A percentile compares a stretch with the other conserved stretches of the same genome.
These are phyloP conservation scores for Ceratobasidium sp. DNA, from an alignment of 1,284 basidiomycete genomes.

Conservation along the genomic window DNA sequence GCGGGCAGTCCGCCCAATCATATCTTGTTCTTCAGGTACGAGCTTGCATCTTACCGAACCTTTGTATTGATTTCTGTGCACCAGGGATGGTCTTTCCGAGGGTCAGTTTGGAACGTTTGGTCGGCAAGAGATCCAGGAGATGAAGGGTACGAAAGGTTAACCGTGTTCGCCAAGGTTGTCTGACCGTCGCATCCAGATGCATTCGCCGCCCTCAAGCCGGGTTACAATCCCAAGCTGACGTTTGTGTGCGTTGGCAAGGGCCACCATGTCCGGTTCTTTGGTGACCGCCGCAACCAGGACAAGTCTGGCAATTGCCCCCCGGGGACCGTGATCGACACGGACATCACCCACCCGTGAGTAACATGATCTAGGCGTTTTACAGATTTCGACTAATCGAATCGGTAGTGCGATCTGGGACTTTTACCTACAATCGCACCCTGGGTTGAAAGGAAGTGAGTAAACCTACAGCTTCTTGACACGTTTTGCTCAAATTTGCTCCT, in stretches of 20 bases:
- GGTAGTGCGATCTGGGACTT: conserved; percentile 70
- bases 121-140: conserved; percentile 37
- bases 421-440: conserved; percentile 78
- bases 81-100: conserved; percentile 73
- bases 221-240: conserved; percentile 36
- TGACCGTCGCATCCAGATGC: conserved; percentile 20
- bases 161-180: neutral
- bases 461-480: neutral
- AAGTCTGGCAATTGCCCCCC: conserved; percentile 74
- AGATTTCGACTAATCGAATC: neutral
- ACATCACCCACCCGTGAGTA: conserved; percentile 25
- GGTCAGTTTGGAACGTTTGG: conserved; percentile 50
- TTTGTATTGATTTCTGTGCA: neutral
- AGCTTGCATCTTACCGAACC: neutral
- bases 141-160: conserved; percentile 19
- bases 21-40: conserved; percentile 36
- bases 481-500: neutral
- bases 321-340: conserved; percentile 71
- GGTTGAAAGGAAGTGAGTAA: conserved; percentile 44
- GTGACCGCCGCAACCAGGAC: conserved; percentile 58
- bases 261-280: conserved; percentile 63
- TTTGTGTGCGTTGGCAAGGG: conserved; percentile 50
- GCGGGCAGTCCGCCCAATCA: conserved; percentile 24
- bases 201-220: conserved; percentile 24
- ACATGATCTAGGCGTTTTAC: neutral